Base-by-base conservation (phyloP, 1,284 basidiomycete species). In the Leucoagaricus sp. region DNA sequence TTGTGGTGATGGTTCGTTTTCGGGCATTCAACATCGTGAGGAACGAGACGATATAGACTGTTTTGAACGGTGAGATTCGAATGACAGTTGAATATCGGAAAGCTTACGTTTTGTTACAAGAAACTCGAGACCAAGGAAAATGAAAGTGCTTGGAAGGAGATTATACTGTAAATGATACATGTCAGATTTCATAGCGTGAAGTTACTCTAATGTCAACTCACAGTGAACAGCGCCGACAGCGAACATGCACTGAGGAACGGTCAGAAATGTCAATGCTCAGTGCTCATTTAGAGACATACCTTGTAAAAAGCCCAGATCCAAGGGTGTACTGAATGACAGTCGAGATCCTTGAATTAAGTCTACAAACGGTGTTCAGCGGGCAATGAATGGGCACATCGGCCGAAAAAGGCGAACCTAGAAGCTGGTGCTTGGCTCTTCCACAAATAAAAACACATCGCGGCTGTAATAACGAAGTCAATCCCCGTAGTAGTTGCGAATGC, bases 31-130 rank as follows among this genome's bases (percentile, higher is more conserved):
- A 68, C 75, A 80, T 77, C 1, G 80, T 76, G 10, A 83, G 67
- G 68, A 82, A 84, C 0, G 81, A 82, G 34, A 77, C 79, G 28
- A 77, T 69, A 59, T 84, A 83, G 21, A 83, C 81, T 78, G 46
- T 28, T 15, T 31, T 26, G 34, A 42, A 28, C 40, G 12, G 55
- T 50, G 19, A 52, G 12, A 6, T 10, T 26, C n/a, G 41, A 42
- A 15, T 4, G 34, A 13, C 40, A 36, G 53, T n/a, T 31, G 17
- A n/a, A 17, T 4, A 23, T 21, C 8, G 45, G 31, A 15, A 10
- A 7, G 69, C 75, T 33, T 65, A 83, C 82, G 63, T 64, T 82
- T 79, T 19, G 80, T 80, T 3, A 81, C 68, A 13, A 80, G 67
- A 53, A 81, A 77, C 58, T 79, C 75, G 17, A 84, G 66, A 0